phyloP scores from a whole-genome alignment of 2,329 filamentous ascomycete genomes.

The Hymenotorrendiella dingleyae region DNA sequence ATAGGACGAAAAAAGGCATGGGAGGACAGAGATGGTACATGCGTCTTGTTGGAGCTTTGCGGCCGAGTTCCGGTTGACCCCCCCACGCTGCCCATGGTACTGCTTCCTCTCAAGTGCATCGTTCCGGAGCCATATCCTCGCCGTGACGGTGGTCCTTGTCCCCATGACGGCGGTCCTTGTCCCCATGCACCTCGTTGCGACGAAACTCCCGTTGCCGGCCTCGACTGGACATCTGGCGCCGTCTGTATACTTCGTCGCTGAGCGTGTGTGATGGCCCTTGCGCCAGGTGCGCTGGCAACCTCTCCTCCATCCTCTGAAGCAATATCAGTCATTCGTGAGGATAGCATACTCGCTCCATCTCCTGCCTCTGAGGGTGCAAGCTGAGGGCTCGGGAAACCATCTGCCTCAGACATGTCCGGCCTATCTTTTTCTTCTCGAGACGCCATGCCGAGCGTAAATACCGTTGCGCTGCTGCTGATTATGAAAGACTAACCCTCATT shows the following conservation, averaged over 20 bases:
- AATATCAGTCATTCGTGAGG: slow-evolving; percentile 50
- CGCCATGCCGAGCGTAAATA: slow-evolving; percentile 15
- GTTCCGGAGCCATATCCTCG: slow-evolving; percentile 33
- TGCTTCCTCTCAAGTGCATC: slow-evolving; percentile 15
- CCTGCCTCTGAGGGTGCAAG: slow-evolving; percentile 27
- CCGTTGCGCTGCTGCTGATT: no score
- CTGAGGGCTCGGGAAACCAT: slow-evolving; percentile 17
- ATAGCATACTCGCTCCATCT: slow-evolving; percentile 43
- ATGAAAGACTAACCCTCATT: slow-evolving; percentile 16
- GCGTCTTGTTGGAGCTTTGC: slow-evolving; percentile 69
- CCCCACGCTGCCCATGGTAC: slow-evolving; percentile 31
- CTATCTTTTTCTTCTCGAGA: no score
- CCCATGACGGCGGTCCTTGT: slow-evolving; percentile 41
- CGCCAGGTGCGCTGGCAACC: slow-evolving; percentile 31
- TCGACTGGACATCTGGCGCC: slow-evolving; percentile 39
- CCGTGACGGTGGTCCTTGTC: slow-evolving; percentile 50
- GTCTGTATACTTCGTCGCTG: slow-evolving; percentile 34
- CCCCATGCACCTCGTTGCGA: slow-evolving; percentile 43
- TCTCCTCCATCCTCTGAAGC: slow-evolving; percentile 46
- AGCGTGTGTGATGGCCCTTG: slow-evolving; percentile 28
- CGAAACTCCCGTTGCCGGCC: slow-evolving; percentile 48
- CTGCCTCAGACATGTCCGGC: no score
- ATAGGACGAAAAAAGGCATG: slow-evolving; percentile 94
- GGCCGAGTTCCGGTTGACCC: slow-evolving; percentile 44
- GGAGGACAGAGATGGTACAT: slow-evolving; percentile 83